Conservation (phyloP, 2,329 filamentous ascomycete genomes). For the Daldinia sp. region DNA sequence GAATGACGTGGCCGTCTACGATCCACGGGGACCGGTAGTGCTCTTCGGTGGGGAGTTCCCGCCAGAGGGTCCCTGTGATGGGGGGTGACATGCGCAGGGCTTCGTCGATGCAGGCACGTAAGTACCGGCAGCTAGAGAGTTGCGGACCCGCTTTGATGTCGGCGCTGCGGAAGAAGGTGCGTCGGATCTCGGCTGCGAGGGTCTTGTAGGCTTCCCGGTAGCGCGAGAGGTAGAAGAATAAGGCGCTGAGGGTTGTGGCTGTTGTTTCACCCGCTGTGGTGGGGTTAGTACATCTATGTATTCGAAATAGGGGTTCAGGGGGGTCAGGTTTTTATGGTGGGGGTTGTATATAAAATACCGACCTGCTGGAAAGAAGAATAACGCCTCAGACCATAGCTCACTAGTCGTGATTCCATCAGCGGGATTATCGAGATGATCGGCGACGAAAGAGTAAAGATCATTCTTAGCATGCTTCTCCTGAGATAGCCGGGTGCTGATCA, state of each 20-base stretch:
- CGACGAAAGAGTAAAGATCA: slow-evolving; percentile 60
- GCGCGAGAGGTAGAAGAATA: slow-evolving; percentile 41
- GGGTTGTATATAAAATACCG: neutral
- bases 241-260: slow-evolving; percentile 28
- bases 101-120: slow-evolving; percentile 38
- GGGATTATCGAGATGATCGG: slow-evolving; percentile 5
- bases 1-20: slow-evolving; percentile 13
- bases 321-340: neutral
- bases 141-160: slow-evolving; percentile 22
- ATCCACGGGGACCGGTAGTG: neutral
- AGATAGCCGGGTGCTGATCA: slow-evolving; percentile 12
- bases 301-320: neutral
- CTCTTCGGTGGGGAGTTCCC: slow-evolving; percentile 3
- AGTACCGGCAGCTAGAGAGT: slow-evolving; percentile 29
- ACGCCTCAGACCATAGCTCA: slow-evolving; percentile 32
- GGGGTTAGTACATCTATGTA: neutral
- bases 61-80: slow-evolving; percentile 13
- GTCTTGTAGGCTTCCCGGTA: slow-evolving; percentile 27
- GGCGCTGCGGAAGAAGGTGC: slow-evolving; percentile 10
- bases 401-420: neutral
- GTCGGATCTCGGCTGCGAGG: slow-evolving; percentile 33
- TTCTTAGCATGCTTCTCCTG: slow-evolving; percentile 46
- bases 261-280: slow-evolving; percentile 49
- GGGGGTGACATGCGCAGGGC: slow-evolving; percentile 37
- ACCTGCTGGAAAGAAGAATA: slow-evolving; percentile 31